Conservation (phyloP, 768 basidiomycete species). For the Zangia roseola region DNA sequence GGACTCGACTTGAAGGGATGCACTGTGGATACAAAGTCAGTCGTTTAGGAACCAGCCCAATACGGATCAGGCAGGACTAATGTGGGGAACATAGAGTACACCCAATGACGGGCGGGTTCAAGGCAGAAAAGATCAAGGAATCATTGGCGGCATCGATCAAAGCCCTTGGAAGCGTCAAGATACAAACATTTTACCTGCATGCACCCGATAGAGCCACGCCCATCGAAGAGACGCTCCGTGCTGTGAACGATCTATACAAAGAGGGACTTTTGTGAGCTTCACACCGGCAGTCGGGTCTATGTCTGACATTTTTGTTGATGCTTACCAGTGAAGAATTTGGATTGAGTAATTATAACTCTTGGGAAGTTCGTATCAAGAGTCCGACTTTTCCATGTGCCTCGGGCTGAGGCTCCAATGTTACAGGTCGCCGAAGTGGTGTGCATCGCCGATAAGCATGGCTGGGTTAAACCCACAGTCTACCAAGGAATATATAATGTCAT, state of each 20-base stretch:
- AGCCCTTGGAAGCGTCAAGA: slow-evolving; percentile 1
- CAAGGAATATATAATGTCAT: slow-evolving; percentile 50
- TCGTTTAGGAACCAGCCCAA: background rate
- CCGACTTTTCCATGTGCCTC: background rate
- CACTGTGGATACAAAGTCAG: slow-evolving; percentile 22
- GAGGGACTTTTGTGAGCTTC: slow-evolving; percentile 47
- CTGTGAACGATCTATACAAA: slow-evolving; percentile 47
- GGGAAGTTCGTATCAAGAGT: slow-evolving; percentile 28
- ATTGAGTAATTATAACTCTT: slow-evolving; percentile 21
- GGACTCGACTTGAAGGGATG: slow-evolving; percentile 16
- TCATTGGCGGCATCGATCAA: background rate
- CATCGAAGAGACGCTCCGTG: slow-evolving; percentile 46
- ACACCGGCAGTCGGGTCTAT: too few relatives aligned
- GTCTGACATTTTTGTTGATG: background rate
- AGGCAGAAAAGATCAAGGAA: background rate
- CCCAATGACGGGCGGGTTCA: slow-evolving; percentile 23
- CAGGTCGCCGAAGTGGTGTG: slow-evolving; percentile 44
- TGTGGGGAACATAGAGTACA: slow-evolving; percentile 25
- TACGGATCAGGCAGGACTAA: background rate
- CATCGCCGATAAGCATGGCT: slow-evolving; percentile 44
- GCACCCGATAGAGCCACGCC: slow-evolving; percentile 42
- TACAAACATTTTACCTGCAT: slow-evolving; percentile 22
- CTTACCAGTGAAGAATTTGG: slow-evolving; percentile 12
- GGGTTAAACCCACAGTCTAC: slow-evolving; percentile 48
- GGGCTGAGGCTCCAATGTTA: background rate